These are phyloP conservation scores for Coniosporium apollinis DNA, from an alignment of 495 filamentous ascomycete genomes.

Conservation along the genomic window DNA sequence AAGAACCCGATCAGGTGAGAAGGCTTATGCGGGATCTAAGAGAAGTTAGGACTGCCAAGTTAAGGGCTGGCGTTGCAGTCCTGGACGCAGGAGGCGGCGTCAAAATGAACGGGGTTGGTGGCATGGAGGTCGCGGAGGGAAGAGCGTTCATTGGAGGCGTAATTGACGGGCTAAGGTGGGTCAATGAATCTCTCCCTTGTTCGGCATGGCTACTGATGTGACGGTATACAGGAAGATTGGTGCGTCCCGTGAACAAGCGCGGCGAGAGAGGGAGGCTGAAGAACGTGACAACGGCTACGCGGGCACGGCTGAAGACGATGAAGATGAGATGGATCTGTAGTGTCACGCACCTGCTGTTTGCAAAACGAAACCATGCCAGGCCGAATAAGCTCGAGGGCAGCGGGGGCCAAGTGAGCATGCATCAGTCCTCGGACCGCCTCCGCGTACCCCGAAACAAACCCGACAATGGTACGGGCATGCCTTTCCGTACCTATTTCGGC, in stretches of 20 bases:
- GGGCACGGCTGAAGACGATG: conserved; percentile 17
- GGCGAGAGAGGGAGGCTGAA: conserved; percentile 21
- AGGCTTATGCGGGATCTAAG: conserved; percentile 64
- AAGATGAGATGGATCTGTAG: conserved; percentile 21
- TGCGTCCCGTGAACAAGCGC: conserved; percentile 22
- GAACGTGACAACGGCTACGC: conserved; percentile 22
- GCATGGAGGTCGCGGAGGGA: conserved; percentile 79
- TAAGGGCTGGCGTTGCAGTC: conserved; percentile 52
- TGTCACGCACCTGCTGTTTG: too few species aligned
- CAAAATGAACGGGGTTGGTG: conserved; percentile 67
- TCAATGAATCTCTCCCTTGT: too few species aligned
- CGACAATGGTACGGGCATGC: too few species aligned
- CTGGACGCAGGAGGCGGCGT: conserved; percentile 59
- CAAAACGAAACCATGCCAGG: too few species aligned
- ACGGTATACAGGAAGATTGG: conserved; percentile 22
- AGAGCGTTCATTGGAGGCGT: conserved; percentile 72
- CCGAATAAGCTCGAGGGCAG: too few species aligned
- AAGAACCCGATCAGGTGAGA: conserved; percentile 55
- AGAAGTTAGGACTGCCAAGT: conserved; percentile 80
- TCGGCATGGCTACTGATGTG: conserved; percentile 4
- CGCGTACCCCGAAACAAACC: too few species aligned
- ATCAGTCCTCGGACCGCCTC: too few species aligned
- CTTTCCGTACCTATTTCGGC: too few species aligned
- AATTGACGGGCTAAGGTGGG: conserved; percentile 63
- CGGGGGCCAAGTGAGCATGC: too few species aligned